Conservation (phyloP, 176 grass and related monocot species). For the Avena sativa region DNA sequence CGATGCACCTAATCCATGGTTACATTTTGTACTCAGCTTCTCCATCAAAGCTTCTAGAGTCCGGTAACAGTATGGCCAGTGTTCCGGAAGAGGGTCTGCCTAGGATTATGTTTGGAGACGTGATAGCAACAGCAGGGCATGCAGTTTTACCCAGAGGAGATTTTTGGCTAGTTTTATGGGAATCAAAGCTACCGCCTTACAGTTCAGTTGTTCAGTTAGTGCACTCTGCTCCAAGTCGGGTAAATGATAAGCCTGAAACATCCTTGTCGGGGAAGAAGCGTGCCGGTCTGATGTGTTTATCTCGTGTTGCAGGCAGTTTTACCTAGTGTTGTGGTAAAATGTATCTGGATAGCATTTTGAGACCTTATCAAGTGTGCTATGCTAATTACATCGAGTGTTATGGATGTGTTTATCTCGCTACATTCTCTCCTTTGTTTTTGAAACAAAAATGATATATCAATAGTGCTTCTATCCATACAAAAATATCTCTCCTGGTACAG, state of each 20-base stretch:
- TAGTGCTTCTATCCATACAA: too few relatives aligned
- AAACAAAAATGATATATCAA: too few relatives aligned
- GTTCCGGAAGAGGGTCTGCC: background rate
- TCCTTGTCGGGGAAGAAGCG: constrained; percentile 26
- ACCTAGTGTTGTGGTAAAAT: background rate
- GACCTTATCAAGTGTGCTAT: background rate
- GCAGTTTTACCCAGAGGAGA: background rate
- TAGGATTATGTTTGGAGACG: background rate
- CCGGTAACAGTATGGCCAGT: background rate
- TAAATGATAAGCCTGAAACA: background rate
- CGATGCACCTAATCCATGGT: background rate
- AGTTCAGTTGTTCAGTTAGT: background rate
- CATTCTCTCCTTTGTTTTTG: too few relatives aligned
- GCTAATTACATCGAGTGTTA: too few relatives aligned
- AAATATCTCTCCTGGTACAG: too few relatives aligned
- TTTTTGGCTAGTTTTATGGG: background rate
- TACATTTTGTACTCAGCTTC: background rate
- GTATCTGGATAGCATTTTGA: background rate
- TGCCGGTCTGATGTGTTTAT: constrained; percentile 14
- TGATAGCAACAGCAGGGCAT: background rate
- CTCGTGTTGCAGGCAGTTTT: constrained; percentile 42
- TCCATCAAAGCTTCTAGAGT: background rate
- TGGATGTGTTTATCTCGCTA: too few relatives aligned
- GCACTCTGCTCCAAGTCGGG: background rate
- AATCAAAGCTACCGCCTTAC: background rate